Evolutionary conservation across 2,329 filamentous ascomycete species (phyloP).

Genomic region (Colletotrichum limetticola): DNA sequence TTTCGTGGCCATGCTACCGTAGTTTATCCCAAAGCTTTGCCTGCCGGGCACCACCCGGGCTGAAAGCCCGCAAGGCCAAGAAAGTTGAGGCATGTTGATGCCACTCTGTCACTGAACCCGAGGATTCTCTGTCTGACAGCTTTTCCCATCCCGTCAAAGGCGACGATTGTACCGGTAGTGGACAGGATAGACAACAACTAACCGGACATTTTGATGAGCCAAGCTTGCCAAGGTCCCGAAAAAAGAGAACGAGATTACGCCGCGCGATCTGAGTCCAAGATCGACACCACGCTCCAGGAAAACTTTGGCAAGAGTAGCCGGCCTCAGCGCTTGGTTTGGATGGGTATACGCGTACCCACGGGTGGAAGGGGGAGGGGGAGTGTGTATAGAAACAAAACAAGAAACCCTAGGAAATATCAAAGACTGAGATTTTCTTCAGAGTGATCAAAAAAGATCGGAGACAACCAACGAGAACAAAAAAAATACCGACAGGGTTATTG

Average conservation of each 20-base stretch:
- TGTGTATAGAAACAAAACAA: neutral
- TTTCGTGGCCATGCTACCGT: neutral
- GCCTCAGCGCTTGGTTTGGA: no score
- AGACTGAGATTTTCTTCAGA: neutral
- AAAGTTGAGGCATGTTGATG: no score
- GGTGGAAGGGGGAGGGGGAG: no score
- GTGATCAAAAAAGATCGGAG: neutral
- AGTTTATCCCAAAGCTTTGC: no score
- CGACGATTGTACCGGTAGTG: no score
- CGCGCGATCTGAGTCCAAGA: neutral
- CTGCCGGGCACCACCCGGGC: no score
- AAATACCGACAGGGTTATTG: neutral
- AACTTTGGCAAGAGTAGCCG: neutral
- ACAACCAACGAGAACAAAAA: neutral
- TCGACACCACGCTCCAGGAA: neutral
- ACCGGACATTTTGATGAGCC: no score
- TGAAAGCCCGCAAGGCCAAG: neutral
- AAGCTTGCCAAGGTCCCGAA: neutral
- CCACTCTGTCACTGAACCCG: no score
- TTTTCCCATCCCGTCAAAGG: no score
- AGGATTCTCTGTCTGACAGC: no score
- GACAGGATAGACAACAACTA: no score
- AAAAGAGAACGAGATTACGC: neutral
- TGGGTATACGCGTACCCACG: no score
- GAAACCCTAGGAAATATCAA: neutral